Evolutionary conservation across 2,329 filamentous ascomycete species (phyloP).

Genomic region (Xylaria polymorpha): DNA sequence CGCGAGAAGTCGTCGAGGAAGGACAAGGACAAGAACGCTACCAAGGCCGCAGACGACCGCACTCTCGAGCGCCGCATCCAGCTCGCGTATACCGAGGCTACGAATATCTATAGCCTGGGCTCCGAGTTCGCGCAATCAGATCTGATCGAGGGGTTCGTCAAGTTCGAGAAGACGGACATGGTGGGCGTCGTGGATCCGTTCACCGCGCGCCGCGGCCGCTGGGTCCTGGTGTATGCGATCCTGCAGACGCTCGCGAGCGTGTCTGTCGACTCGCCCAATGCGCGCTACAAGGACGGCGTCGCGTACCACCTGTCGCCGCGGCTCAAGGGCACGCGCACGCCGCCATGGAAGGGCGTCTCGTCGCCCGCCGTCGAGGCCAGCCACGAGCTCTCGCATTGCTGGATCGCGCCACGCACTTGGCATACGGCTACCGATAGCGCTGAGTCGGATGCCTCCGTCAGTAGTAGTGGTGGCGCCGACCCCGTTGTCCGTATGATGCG

Average conservation of each 20-base stretch:
- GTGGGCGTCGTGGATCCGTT: slow-evolving; percentile 64
- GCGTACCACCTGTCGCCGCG: slow-evolving; percentile 68
- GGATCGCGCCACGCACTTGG: slow-evolving; percentile 59
- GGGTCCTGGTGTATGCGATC: slow-evolving; percentile 70
- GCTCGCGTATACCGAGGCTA: slow-evolving; percentile 69
- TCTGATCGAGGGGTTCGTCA: slow-evolving; percentile 65
- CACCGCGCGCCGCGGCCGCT: slow-evolving; percentile 67
- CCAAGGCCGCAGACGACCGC: slow-evolving; percentile 41
- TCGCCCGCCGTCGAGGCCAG: slow-evolving; percentile 51
- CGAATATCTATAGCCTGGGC: slow-evolving; percentile 67
- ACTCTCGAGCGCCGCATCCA: slow-evolving; percentile 62
- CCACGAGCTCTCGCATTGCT: slow-evolving; percentile 66
- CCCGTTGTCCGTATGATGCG: slow-evolving; percentile 47
- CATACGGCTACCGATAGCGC: slow-evolving; percentile 41
- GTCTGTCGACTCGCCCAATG: slow-evolving; percentile 66
- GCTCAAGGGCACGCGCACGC: slow-evolving; percentile 62
- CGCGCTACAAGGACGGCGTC: slow-evolving; percentile 63
- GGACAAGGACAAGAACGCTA: slow-evolving; percentile 49
- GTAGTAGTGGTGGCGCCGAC: slow-evolving; percentile 24
- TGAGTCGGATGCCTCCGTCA: slow-evolving; percentile 41
- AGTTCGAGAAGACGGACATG: slow-evolving; percentile 67
- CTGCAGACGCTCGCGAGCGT: slow-evolving; percentile 70
- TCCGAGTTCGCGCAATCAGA: slow-evolving; percentile 64
- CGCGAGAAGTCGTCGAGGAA: slow-evolving; percentile 45
- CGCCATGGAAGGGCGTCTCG: slow-evolving; percentile 63